Evolutionary conservation across 1,284 basidiomycete genomes (phyloP).

Genomic region (Marasmius sp.): DNA sequence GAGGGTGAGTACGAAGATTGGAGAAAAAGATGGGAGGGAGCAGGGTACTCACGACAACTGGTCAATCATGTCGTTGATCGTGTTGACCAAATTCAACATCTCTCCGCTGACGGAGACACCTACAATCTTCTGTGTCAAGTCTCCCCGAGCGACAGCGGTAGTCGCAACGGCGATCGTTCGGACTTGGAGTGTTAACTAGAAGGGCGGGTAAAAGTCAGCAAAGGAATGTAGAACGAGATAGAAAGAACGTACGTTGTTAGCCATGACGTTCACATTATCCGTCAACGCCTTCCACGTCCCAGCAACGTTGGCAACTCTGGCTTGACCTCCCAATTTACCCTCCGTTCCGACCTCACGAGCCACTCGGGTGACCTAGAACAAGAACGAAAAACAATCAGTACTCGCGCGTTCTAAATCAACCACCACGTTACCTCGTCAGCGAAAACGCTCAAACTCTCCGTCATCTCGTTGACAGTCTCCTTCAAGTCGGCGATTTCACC

Average conservation of each 20-base stretch:
- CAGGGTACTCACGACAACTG: constrained; percentile 58
- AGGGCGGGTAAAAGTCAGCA: constrained; percentile 3
- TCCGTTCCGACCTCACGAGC: constrained; percentile 87
- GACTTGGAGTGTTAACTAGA: constrained; percentile 89
- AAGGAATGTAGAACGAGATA: background rate
- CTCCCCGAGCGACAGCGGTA: constrained; percentile 92
- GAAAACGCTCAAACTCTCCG: constrained; percentile 83
- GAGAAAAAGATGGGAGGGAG: too few relatives aligned
- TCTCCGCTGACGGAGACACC: constrained; percentile 95
- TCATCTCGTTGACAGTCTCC: constrained; percentile 91
- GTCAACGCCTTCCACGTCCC: constrained; percentile 98
- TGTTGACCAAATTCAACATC: constrained; percentile 91
- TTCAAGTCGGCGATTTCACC: constrained; percentile 90
- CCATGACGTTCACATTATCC: constrained; percentile 92
- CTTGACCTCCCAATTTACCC: constrained; percentile 85
- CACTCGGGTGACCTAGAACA: constrained; percentile 63
- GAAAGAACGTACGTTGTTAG: constrained; percentile 61
- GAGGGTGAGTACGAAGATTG: too few relatives aligned
- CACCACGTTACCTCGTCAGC: constrained; percentile 76
- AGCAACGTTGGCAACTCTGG: constrained; percentile 86
- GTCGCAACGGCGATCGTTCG: constrained; percentile 94
- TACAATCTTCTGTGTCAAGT: constrained; percentile 91
- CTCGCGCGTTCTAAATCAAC: too few relatives aligned
- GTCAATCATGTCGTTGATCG: constrained; percentile 97
- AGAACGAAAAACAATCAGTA: background rate